These are phyloP conservation scores for Begonia peltatifolia DNA, from an alignment of 306 rosid genomes.

Conservation along the genomic window DNA sequence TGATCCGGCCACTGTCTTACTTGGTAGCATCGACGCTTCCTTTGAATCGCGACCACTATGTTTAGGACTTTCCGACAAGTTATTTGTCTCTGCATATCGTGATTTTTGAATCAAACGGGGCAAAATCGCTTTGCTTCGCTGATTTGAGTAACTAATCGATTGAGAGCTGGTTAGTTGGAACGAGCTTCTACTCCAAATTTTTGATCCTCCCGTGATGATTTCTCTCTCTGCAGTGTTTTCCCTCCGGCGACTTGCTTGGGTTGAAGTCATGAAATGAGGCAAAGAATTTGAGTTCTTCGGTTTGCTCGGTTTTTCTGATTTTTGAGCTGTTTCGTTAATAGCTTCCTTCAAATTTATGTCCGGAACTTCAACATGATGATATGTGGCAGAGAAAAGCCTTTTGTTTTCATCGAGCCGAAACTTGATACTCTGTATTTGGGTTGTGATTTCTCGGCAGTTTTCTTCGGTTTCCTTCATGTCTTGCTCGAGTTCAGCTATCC, in stretches of 20 bases:
- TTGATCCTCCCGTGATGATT: constrained; percentile 23
- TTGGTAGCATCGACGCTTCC: constrained; percentile 19
- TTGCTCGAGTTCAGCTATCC: constrained; percentile 45
- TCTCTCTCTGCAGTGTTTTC: constrained; percentile 43
- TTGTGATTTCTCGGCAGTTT: constrained; percentile 32
- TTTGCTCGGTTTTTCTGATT: constrained; percentile 22
- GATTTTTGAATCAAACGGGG: constrained; percentile 37
- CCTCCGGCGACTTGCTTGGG: constrained; percentile 86
- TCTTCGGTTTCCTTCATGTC: constrained; percentile 58
- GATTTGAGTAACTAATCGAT: constrained; percentile 50
- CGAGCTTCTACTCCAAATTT: constrained; percentile 44
- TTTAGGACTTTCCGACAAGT: constrained; percentile 35
- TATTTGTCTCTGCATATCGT: constrained; percentile 28
- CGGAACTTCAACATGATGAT: constrained; percentile 22
- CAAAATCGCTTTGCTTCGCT: constrained; percentile 39
- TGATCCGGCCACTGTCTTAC: constrained; percentile 37
- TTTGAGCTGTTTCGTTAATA: constrained; percentile 21
- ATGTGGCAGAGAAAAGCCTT: constrained; percentile 21
- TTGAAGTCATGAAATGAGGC: constrained; percentile 94
- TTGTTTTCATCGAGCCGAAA: constrained; percentile 32
- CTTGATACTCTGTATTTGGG: constrained; percentile 41
- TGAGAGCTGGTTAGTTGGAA: constrained; percentile 67
- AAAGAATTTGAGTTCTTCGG: constrained; percentile 26
- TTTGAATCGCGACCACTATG: constrained; percentile 34
- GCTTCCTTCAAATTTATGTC: constrained; percentile 33